Evolutionary conservation across 164 flowering plant genomes (phyloP).

Genomic region (Protea cynaroides): DNA sequence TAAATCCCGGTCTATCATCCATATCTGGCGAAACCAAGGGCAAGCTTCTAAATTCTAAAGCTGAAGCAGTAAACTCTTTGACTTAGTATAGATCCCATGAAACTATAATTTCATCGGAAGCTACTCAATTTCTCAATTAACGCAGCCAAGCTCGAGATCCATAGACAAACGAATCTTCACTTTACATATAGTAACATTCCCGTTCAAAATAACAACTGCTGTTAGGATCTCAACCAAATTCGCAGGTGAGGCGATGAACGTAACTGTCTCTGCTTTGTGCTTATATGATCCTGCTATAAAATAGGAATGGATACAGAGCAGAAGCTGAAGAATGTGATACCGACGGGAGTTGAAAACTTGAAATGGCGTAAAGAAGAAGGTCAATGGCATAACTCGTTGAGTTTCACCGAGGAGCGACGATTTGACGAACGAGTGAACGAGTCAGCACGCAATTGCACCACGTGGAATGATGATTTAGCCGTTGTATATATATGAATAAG

Average conservation of each 20-base stretch:
- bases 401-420: no score
- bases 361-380: not conserved
- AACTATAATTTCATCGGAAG: not conserved
- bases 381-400: no score
- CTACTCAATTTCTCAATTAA: not conserved
- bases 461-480: no score
- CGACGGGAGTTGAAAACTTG: not conserved
- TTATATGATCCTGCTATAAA: not conserved
- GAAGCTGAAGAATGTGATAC: no score
- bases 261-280: not conserved
- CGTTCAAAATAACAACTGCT: not conserved
- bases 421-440: no score
- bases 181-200: not conserved
- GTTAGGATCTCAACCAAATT: not conserved
- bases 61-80: not conserved
- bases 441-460: no score
- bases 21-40: slow-evolving; percentile 6
- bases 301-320: no score
- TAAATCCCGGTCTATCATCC: slow-evolving; percentile 8
- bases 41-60: slow-evolving; percentile 13
- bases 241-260: not conserved
- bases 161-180: not conserved
- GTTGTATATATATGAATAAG: no score
- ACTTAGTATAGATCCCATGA: not conserved
- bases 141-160: not conserved